A percentile compares a stretch with the other conserved stretches of the same genome.
Evolutionary conservation across 495 filamentous ascomycete genomes (phyloP).

Genomic region (Aspergillus ellipticus): DNA sequence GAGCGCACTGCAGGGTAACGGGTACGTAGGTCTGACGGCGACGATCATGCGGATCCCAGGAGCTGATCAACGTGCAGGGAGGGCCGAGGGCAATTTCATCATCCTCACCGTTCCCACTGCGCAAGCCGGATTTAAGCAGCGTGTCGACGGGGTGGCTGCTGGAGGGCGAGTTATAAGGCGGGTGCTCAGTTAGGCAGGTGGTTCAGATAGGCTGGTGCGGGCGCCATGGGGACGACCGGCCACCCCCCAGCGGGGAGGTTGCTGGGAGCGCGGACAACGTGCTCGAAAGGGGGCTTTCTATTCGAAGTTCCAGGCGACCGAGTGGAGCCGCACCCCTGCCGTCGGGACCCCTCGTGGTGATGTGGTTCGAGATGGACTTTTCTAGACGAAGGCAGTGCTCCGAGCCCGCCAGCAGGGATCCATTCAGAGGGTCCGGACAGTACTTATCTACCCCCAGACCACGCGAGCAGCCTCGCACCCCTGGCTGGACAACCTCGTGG

Average conservation of each 20-base stretch:
- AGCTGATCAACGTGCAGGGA: conserved; percentile 18
- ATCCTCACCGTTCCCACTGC: not conserved
- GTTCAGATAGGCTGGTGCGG: not conserved
- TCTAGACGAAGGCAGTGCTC: not conserved
- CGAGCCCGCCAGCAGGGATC: not conserved
- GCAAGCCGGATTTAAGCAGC: not conserved
- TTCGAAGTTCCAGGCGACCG: not conserved
- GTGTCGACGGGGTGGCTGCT: not conserved
- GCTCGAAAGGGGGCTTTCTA: not conserved
- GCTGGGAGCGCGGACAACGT: not conserved
- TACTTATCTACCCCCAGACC: not conserved
- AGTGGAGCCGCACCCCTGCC: not conserved
- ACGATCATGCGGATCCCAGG: conserved; percentile 21
- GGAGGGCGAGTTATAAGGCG: not conserved
- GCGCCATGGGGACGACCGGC: not conserved
- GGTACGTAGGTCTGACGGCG: conserved; percentile 1
- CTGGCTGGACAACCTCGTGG: not conserved
- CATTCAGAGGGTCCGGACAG: not conserved
- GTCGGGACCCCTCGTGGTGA: not conserved
- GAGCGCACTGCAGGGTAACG: not conserved
- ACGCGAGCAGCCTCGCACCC: not conserved
- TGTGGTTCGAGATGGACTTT: not conserved
- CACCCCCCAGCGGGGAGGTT: not conserved
- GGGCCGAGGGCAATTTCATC: conserved; percentile 4
- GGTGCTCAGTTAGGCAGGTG: not conserved